These are phyloP conservation scores for Blastobotrys mokoenaii DNA, from an alignment of 805 yeast species.

Conservation along the genomic window DNA sequence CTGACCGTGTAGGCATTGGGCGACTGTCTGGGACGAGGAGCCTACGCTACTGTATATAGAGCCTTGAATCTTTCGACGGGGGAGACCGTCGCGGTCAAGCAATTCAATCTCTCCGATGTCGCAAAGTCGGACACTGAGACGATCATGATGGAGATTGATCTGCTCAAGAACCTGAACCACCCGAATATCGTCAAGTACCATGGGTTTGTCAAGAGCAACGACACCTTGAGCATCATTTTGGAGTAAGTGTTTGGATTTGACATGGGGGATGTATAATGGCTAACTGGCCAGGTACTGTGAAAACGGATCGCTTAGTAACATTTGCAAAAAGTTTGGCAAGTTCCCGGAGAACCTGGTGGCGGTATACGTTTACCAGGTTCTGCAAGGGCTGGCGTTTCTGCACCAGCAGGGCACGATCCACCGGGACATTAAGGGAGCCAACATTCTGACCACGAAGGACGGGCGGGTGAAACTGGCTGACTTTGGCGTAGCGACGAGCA, in stretches of 20 bases:
- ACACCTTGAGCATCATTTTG: slow-evolving; percentile 48
- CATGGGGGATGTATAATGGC: background rate
- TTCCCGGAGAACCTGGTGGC: slow-evolving; percentile 48
- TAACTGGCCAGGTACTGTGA: slow-evolving; percentile 35
- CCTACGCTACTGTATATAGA: slow-evolving; percentile 78
- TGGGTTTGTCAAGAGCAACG: slow-evolving; percentile 52
- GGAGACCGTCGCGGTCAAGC: slow-evolving; percentile 72
- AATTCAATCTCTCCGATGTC: slow-evolving; percentile 45
- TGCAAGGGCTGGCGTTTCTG: slow-evolving; percentile 53
- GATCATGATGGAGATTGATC: slow-evolving; percentile 59
- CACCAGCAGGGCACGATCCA: slow-evolving; percentile 72
- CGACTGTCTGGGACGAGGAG: slow-evolving; percentile 79
- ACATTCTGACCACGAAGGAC: slow-evolving; percentile 50
- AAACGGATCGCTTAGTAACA: slow-evolving; percentile 55
- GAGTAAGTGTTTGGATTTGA: slow-evolving; percentile 35
- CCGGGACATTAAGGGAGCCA: slow-evolving; percentile 71
- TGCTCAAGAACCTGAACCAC: slow-evolving; percentile 56
- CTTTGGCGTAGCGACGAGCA: slow-evolving; percentile 64
- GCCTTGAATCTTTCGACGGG: slow-evolving; percentile 61
- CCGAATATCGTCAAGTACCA: slow-evolving; percentile 60
- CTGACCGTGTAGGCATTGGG: slow-evolving; percentile 21
- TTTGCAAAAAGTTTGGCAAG: slow-evolving; percentile 43
- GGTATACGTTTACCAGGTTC: slow-evolving; percentile 43
- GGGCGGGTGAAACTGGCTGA: slow-evolving; percentile 67
- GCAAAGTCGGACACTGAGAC: slow-evolving; percentile 27